Conservation (phyloP, 345 rosid genomes). For the Cochlearia excelsa region DNA sequence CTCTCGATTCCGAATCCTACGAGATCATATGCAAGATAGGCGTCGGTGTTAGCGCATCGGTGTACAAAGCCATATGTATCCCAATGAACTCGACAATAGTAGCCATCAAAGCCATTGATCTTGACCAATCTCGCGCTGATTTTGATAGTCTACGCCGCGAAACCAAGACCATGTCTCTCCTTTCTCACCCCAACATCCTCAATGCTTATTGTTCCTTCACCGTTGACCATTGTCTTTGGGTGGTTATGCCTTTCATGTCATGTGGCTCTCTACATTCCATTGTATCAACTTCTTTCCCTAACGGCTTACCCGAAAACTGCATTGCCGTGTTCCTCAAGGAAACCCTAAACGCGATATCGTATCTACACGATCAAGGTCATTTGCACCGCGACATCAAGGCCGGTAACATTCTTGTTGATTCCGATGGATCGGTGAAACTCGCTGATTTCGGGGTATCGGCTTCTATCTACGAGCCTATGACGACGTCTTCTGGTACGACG, state of each 20-base stretch:
- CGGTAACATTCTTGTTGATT: constrained; percentile 70
- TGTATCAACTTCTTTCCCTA: constrained; percentile 59
- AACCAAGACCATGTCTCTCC: constrained; percentile 75
- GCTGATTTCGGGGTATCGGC: constrained; percentile 93
- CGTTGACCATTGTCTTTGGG: constrained; percentile 76
- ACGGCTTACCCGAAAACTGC: constrained; percentile 70
- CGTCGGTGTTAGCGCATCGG: constrained; percentile 64
- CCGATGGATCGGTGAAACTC: constrained; percentile 62
- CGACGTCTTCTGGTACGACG: constrained; percentile 14
- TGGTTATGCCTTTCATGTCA: constrained; percentile 94
- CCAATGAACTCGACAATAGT: constrained; percentile 55
- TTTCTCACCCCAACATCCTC: constrained; percentile 78
- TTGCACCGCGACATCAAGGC: constrained; percentile 76
- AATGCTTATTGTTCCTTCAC: constrained; percentile 79
- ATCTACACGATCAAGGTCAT: constrained; percentile 79
- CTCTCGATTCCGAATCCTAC: constrained; percentile 61
- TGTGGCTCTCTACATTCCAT: constrained; percentile 81
- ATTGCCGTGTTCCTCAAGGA: constrained; percentile 68
- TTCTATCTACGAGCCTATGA: constrained; percentile 54
- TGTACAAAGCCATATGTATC: constrained; percentile 72
- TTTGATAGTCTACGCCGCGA: constrained; percentile 66
- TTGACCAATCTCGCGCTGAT: constrained; percentile 62
- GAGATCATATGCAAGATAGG: constrained; percentile 68
- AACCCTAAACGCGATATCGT: constrained; percentile 60
- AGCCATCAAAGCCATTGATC: constrained; percentile 83